Percentiles rank a stretch among this genome's conserved stretches.
Conservation (phyloP, 768 basidiomycete genomes). For the Pluteus cervinus region DNA sequence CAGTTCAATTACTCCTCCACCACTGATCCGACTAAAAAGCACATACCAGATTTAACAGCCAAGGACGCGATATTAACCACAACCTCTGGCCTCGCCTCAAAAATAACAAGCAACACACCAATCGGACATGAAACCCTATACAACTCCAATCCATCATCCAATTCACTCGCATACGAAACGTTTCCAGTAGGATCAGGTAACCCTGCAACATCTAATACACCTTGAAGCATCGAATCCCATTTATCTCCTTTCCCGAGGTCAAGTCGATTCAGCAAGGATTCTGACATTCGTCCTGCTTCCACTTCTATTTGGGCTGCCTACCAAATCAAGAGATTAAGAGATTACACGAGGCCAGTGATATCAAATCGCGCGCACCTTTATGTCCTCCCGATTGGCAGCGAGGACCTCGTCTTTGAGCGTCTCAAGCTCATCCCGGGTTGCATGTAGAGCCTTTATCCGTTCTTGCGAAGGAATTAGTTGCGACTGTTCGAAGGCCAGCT, state of each 20-base stretch:
- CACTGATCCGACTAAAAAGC: no score
- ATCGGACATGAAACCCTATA: slow-evolving; percentile 96
- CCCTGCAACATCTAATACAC: slow-evolving; percentile 78
- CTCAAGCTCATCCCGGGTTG: slow-evolving; percentile 64
- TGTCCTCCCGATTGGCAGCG: slow-evolving; percentile 73
- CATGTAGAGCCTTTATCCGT: slow-evolving; percentile 64
- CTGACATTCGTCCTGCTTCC: slow-evolving; percentile 77
- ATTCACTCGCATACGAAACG: slow-evolving; percentile 82
- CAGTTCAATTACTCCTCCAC: no score
- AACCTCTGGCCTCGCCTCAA: slow-evolving; percentile 96
- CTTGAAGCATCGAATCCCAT: slow-evolving; percentile 92
- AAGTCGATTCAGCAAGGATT: slow-evolving; percentile 77
- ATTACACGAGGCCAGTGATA: not conserved
- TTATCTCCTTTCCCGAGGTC: slow-evolving; percentile 78
- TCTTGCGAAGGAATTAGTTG: slow-evolving; percentile 70
- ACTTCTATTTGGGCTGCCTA: slow-evolving; percentile 78
- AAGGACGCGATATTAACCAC: slow-evolving; percentile 95
- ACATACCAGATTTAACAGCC: slow-evolving; percentile 91
- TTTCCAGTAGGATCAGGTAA: slow-evolving; percentile 84
- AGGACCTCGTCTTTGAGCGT: slow-evolving; percentile 64
- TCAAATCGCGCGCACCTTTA: slow-evolving; percentile 45
- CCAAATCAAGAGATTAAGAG: slow-evolving; percentile 2
- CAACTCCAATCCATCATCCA: slow-evolving; percentile 83
- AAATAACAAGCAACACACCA: slow-evolving; percentile 93
- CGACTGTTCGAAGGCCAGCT: slow-evolving; percentile 79